These are phyloP conservation scores for Saccharomyces hybrid DNA, from an alignment of 1,139 yeast genomes.

Conservation along the genomic window DNA sequence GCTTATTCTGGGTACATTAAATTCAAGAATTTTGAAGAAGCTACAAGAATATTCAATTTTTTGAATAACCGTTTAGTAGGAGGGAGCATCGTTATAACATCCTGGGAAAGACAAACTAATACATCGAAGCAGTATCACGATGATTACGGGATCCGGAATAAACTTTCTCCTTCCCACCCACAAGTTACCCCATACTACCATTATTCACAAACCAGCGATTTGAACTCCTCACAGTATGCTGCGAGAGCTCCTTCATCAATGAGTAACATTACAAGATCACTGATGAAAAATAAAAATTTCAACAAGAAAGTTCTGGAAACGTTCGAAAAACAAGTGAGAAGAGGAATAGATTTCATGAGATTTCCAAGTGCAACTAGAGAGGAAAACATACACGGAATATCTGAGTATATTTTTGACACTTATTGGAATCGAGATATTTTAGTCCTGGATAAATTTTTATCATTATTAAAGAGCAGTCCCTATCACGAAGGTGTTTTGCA, in stretches of 20 bases:
- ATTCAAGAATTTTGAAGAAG: slow-evolving; percentile 20
- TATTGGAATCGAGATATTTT: slow-evolving; percentile 30
- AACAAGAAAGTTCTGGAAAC: slow-evolving; percentile 12
- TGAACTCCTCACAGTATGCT: background rate
- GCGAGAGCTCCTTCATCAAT: background rate
- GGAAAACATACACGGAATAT: slow-evolving; percentile 26
- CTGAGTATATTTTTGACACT: slow-evolving; percentile 32
- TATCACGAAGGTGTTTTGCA: slow-evolving; percentile 25
- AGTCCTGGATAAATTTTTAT: slow-evolving; percentile 23
- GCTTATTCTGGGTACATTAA: slow-evolving; percentile 24
- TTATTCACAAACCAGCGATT: background rate
- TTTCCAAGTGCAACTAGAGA: slow-evolving; percentile 32
- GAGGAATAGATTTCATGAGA: slow-evolving; percentile 30
- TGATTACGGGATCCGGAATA: background rate
- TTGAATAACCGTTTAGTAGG: slow-evolving; percentile 27
- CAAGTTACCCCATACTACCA: background rate
- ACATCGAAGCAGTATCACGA: background rate
- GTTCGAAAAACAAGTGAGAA: slow-evolving; percentile 27
- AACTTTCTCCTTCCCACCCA: background rate
- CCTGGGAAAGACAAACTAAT: slow-evolving; percentile 14
- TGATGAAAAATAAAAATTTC: background rate
- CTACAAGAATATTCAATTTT: slow-evolving; percentile 16
- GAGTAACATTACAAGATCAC: background rate
- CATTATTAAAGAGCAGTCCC: slow-evolving; percentile 22
- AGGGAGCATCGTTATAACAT: slow-evolving; percentile 23